A percentile compares a stretch with the other conserved stretches of the same genome.
Conservation (phyloP, 2,329 filamentous ascomycete genomes). For the Fusarium sp. region DNA sequence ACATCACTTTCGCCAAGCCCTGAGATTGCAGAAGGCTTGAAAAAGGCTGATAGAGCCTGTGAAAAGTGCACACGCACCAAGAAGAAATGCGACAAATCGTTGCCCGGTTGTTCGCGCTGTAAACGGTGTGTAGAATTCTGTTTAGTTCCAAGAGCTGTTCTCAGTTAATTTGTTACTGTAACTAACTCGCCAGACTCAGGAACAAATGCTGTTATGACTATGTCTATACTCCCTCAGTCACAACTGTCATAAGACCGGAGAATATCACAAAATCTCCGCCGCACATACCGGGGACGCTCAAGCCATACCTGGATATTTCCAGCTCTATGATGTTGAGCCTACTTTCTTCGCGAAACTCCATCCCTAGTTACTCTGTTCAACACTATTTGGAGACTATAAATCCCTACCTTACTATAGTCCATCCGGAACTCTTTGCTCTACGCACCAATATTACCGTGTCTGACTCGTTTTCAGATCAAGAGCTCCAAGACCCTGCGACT, state of each 20-base stretch:
- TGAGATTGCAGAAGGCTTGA: constrained; percentile 34
- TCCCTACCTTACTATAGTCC: constrained; percentile 51
- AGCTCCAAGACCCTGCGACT: constrained; percentile 39
- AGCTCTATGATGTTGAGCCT: constrained; percentile 50
- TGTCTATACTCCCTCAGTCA: constrained; percentile 45
- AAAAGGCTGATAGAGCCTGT: constrained; percentile 46
- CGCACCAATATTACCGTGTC: constrained; percentile 22
- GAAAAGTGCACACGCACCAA: constrained; percentile 49
- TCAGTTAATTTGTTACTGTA: neutral
- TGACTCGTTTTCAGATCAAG: constrained; percentile 3
- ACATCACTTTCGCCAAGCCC: constrained; percentile 34
- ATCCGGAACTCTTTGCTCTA: constrained; percentile 48
- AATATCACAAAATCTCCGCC: constrained; percentile 21
- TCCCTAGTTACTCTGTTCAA: constrained; percentile 46
- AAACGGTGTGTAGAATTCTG: constrained; percentile 37
- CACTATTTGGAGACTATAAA: constrained; percentile 52
- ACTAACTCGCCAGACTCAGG: constrained; percentile 26
- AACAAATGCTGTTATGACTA: constrained; percentile 47
- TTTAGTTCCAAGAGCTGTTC: too few species aligned
- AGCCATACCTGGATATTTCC: constrained; percentile 45
- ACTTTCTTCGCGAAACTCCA: constrained; percentile 41
- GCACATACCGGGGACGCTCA: constrained; percentile 35
- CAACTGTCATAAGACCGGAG: constrained; percentile 40
- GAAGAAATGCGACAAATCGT: constrained; percentile 48
- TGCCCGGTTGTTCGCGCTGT: constrained; percentile 46